Evolutionary conservation across 164 flowering plant genomes (phyloP), one percentile per base, ranked within the genome.

Genomic region (Piper longum): DNA sequence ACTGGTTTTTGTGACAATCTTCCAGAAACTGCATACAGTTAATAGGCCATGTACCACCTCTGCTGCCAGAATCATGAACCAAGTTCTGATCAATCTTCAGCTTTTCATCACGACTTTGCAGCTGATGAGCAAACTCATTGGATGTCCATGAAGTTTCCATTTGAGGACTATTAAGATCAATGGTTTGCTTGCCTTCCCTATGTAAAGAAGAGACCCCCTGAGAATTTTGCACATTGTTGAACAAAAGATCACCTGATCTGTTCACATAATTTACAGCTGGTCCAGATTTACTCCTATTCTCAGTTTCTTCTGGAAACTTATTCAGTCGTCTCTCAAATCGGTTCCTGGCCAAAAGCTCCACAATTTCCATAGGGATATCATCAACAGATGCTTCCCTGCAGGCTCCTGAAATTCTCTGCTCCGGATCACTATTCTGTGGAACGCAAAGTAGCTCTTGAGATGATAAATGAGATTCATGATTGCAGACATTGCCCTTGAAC

Each of bases 301-400:
- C 52, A 48, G 3, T 48, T 14, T 9, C 66, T 67, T 71, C 70
- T 61, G 67, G 77, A 57, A 71, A 65, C 69, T 77, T 76, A 41
- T 69, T 69, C 52, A 83, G 82, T 69, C 72, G 64, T 70, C 83
- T 83, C 68, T 86, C 96, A 57, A 82, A 81, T 73, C 83, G 92
- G 76, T 82, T 73, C 70, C 75, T 83, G 39, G 96, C 92, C 84
- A 86, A 73, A 60, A 86, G 90, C 66, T 86, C 96, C 39, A 86
- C 91, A 66, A 86, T 83, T 56, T 88, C 96, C 96, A 88, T 88
- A 9, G 91, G 89, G 59, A 88, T 80, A 65, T 83, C 95, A 74
- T 85, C 96, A 36, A 56, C 40, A 73, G 73, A 56, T 64, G 78
- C 79, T 48, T 69, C 74, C 64, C 80, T 79, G 56, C 66, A 57